Conservation (phyloP, 2,329 filamentous ascomycete genomes). For the Zymoseptoria crescenta region DNA sequence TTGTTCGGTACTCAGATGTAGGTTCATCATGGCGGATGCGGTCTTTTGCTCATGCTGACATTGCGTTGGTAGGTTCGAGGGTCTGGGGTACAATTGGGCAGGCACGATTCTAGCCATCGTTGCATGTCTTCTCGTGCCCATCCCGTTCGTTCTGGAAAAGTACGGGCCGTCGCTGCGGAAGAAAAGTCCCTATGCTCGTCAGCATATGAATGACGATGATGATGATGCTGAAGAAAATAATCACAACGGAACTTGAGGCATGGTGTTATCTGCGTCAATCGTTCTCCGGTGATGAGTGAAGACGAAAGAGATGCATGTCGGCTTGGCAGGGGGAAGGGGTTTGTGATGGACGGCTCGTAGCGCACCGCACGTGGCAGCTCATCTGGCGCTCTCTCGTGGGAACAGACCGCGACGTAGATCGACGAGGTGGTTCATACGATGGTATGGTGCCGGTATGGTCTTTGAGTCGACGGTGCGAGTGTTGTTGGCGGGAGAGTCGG, state of each 20-base stretch:
- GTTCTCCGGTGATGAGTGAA: no score
- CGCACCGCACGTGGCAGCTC: no score
- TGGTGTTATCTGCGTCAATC: neutral
- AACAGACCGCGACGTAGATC: no score
- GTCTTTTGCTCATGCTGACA: neutral
- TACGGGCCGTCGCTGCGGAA: conserved; percentile 30
- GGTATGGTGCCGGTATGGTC: no score
- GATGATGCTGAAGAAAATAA: conserved; percentile 18
- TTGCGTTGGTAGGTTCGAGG: conserved; percentile 20
- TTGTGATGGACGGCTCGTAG: no score
- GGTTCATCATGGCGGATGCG: neutral
- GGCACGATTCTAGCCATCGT: conserved; percentile 33
- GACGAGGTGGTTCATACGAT: no score
- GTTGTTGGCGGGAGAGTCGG: no score
- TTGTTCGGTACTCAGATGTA: conserved; percentile 32
- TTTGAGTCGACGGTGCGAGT: no score
- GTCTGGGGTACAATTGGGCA: conserved; percentile 33
- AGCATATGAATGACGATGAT: conserved; percentile 31
- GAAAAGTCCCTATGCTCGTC: conserved; percentile 33
- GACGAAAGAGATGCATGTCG: no score
- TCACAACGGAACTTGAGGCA: neutral
- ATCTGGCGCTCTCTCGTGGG: no score
- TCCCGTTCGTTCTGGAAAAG: conserved; percentile 24
- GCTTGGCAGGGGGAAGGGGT: no score
- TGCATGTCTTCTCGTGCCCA: conserved; percentile 23